A percentile compares a stretch with the other conserved stretches of the same genome.
These are phyloP conservation scores for Cryphonectria nitschkei DNA, from an alignment of 2,329 filamentous ascomycete species.

Conservation along the genomic window DNA sequence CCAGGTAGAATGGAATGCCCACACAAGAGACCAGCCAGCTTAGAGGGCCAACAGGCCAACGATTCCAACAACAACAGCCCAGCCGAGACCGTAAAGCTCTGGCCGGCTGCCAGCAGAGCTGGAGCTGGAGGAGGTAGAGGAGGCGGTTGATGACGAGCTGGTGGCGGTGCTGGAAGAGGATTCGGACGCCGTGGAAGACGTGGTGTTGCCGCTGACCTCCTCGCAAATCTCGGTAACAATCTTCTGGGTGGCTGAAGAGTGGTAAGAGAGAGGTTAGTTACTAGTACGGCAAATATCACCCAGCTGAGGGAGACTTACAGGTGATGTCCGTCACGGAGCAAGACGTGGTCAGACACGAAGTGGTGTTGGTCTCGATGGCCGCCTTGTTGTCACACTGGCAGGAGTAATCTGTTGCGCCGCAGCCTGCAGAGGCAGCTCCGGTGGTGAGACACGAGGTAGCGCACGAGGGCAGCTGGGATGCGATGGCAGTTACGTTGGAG, in stretches of 20 bases:
- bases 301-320: constrained; percentile 16
- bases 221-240: constrained; percentile 24
- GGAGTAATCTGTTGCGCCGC: constrained; percentile 22
- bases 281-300: not conserved
- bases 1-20: not conserved
- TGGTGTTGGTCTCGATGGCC: constrained; percentile 15
- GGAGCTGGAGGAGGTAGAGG: constrained; percentile 11
- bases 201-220: constrained; percentile 12
- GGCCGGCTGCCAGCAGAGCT: constrained; percentile 19
- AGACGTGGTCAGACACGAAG: constrained; percentile 15
- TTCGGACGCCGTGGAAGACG: constrained; percentile 1
- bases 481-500: constrained; percentile 17
- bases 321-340: constrained; percentile 26
- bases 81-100: constrained; percentile 24
- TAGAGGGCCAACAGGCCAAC: constrained; percentile 19
- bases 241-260: constrained; percentile 20
- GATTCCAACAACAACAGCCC: constrained; percentile 24
- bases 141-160: constrained; percentile 9
- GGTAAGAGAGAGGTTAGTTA: not conserved
- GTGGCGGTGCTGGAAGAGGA: constrained; percentile 13
- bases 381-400: constrained; percentile 27
- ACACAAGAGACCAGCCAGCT: constrained; percentile 7
- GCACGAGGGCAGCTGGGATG: constrained; percentile 27
- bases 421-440: constrained; percentile 23
- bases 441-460: constrained; percentile 20